Evolutionary conservation across 306 rosid species (phyloP), one percentile per base, ranked within the genome.

Genomic region (Spatholobus suberectus): DNA sequence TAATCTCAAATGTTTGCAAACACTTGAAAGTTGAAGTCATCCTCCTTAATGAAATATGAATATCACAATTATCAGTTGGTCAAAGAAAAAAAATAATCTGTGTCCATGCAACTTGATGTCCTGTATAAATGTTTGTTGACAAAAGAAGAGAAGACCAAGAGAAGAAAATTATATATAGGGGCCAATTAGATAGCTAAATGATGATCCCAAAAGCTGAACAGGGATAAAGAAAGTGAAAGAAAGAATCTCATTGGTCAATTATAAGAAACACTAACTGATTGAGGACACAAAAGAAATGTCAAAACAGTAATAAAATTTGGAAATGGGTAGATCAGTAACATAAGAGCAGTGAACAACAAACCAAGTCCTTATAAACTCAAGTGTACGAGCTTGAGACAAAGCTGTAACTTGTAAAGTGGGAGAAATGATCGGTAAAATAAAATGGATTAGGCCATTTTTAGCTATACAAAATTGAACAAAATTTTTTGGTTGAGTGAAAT

Each of bases 181-280:
- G 5, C 17, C 75, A n/a, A 49, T 26, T 51, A 65, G 12, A 40
- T 59, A 17, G 54, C 61, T 37, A 67, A 75, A 66, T 38, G 13
- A 40, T 62, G 46, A 51, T 37, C 71, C 21, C 51, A 65, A 51
- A 57, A 38, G 80, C 38, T n/a, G 43, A 24, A 27, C 20, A 4
- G 14, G n/a, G 76, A 54, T 63, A 78, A 47, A 76, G 84, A 74
- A 79, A 55, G 37, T 11, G 41, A 74, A 57, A 34, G 15, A 65
- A 57, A 52, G 37, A 57, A 79, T n/a, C 35, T 68, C 62, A 38
- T 59, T 27, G 41, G 17, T 24, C 81, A 43, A 66, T 17, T 68
- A n/a, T 41, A 55, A 41, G 51, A 80, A 70, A 38, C 5, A 55
- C 61, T 5, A 57, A 38, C 26, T 26, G 74, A 51, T 62, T 65